These are phyloP conservation scores for Notholithocarpus densiflorus DNA, from an alignment of 306 rosid species.

Conservation along the genomic window DNA sequence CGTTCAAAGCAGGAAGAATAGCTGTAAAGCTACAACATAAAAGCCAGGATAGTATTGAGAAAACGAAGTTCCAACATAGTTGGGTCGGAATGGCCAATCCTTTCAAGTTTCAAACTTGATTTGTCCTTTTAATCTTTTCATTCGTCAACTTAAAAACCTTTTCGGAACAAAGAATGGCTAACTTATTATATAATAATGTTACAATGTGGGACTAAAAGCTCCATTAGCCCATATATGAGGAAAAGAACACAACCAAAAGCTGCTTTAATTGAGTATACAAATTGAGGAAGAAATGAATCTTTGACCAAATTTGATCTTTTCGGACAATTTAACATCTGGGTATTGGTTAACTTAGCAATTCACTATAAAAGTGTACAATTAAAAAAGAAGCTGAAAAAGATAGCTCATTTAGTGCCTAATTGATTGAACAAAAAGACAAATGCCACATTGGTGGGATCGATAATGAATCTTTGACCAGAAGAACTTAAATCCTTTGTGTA, in stretches of 20 bases:
- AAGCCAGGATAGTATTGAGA: background rate
- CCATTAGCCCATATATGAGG: background rate
- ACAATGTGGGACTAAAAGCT: background rate
- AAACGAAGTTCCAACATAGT: background rate
- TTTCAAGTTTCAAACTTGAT: background rate
- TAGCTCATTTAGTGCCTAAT: background rate
- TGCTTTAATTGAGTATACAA: background rate
- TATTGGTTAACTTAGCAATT: background rate
- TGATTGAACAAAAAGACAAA: conserved; percentile 22
- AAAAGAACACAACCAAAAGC: conserved; percentile 1
- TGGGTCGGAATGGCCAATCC: background rate
- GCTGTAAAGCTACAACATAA: background rate
- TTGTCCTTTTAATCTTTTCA: background rate
- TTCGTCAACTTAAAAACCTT: background rate
- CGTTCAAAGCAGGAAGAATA: background rate
- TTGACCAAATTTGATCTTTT: background rate
- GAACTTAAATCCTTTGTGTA: background rate
- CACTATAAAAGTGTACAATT: background rate
- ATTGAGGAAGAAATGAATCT: background rate
- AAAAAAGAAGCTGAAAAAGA: background rate
- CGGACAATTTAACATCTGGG: background rate
- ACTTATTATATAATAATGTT: background rate
- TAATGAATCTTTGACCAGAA: conserved; percentile 36
- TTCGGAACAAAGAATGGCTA: background rate
- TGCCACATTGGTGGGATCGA: conserved; percentile 8